phyloP scores from a whole-genome alignment of 2,329 filamentous ascomycete genomes.

The Onygenales sp. region DNA sequence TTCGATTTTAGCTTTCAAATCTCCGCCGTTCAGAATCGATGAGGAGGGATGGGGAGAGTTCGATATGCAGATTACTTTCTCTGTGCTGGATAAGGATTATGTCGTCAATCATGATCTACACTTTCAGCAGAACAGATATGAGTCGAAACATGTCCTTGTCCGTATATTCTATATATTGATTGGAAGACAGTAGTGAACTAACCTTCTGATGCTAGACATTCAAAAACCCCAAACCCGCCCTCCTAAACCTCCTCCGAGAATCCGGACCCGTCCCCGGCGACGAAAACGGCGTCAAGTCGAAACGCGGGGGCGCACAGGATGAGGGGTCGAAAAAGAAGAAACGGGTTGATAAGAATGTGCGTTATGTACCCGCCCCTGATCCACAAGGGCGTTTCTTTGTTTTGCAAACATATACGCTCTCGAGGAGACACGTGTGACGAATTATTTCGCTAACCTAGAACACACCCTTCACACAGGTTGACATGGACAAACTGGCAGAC shows the following conservation, averaged over 20 bases:
- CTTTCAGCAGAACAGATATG: conserved; percentile 73
- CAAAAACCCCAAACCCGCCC: conserved; percentile 83
- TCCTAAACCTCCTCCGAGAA: conserved; percentile 69
- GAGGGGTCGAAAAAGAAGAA: conserved; percentile 68
- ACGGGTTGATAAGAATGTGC: conserved; percentile 52
- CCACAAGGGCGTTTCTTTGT: neutral
- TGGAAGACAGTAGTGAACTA: neutral
- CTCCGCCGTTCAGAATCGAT: conserved; percentile 76
- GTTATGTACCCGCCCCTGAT: conserved; percentile 10
- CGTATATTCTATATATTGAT: conserved; percentile 20
- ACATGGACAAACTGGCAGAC: conserved; percentile 96
- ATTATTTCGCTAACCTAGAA: neutral
- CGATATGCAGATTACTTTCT: conserved; percentile 80
- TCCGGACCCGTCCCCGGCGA: conserved; percentile 77
- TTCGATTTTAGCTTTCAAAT: conserved; percentile 56
- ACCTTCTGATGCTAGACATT: conserved; percentile 48
- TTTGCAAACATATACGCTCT: neutral
- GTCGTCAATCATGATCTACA: conserved; percentile 81
- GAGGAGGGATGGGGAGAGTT: conserved; percentile 99
- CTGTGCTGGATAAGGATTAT: conserved; percentile 79
- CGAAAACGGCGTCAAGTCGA: conserved; percentile 53
- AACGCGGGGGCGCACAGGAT: conserved; percentile 46
- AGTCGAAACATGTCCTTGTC: conserved; percentile 67
- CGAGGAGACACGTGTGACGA: no score
- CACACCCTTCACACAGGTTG: conserved; percentile 39